Base-by-base conservation (phyloP, 2,329 filamentous ascomycete species). In the Cladosporium halotolerans region DNA sequence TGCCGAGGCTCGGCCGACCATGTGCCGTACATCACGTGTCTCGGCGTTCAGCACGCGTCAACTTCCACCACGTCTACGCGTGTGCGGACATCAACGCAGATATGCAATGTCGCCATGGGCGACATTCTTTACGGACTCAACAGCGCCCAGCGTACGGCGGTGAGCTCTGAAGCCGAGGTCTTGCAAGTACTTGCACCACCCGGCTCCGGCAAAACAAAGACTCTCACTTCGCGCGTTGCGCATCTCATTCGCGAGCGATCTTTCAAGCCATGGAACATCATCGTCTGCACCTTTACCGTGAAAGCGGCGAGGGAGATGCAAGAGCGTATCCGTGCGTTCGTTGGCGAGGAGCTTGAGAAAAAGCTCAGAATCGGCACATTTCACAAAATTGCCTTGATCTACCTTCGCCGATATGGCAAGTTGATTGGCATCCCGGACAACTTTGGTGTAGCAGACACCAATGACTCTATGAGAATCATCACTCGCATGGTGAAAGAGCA, bases 201-300 rank as follows among this genome's bases (percentile, higher is more conserved):
- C 19, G 83, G 83, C 33, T 85, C 82, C 57, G 92, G 93, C 16
- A 97, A 99, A 72, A 99, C 92, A 11, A 95, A 96, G 70, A 97
- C 93, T 0, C 78, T 99, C 51, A 96, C 91, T 0, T 89, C 91
- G 42, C 86, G 93, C 57, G 89, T 96, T 54, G 91, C 91, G 62
- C 95, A 92, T 78, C 82, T 96, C 31, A 80, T 96, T 51, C 81
- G 85, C 47, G 77, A 86, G 62, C 74, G 82, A 61, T 82, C 84
- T 40, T 81, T 89, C 62, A 80, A 82, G 53, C 92, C 92, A 64
- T 83, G 87, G 73, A 89, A 96, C 72, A 84, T 97, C 63, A 84
- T 99, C 55, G 92, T 96, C 55, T 93, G 92, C 57, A 97, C 92
- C 0, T 99, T 99, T 67, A 99, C 93, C 2, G 90, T 96, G 68